Percentiles rank a stretch among this genome's conserved stretches.
Conservation (phyloP, 2,329 filamentous ascomycete genomes). For the Trichoderma atrobrunneum region DNA sequence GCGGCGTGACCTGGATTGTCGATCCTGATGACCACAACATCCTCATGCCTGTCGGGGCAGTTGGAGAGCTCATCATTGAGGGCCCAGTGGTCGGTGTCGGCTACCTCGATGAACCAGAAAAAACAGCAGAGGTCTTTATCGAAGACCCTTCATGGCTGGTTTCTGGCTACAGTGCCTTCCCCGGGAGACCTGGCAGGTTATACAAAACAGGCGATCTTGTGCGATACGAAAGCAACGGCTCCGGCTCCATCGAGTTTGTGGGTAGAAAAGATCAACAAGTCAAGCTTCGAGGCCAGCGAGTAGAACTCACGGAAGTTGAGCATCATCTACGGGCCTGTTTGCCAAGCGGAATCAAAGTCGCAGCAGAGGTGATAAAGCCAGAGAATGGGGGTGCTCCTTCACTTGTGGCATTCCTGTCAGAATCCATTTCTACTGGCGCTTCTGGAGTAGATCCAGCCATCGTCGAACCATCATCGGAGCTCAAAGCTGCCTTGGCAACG, state of each 20-base stretch:
- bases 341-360: constrained; percentile 42
- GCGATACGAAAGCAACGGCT: constrained; percentile 50
- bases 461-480: constrained; percentile 33
- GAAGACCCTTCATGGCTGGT: constrained; percentile 52
- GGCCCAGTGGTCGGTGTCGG: constrained; percentile 61
- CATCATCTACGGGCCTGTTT: constrained; percentile 47
- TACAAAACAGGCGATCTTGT: constrained; percentile 63
- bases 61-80: constrained; percentile 54
- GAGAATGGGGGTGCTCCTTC: constrained; percentile 40
- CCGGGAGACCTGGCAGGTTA: constrained; percentile 44
- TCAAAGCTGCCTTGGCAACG: constrained; percentile 30
- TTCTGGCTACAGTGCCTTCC: constrained; percentile 33
- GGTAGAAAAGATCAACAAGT: constrained; percentile 67
- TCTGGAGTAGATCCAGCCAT: constrained; percentile 25
- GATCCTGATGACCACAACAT: constrained; percentile 46
- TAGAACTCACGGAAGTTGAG: constrained; percentile 58
- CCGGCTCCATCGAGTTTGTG: constrained; percentile 54
- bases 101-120: constrained; percentile 57
- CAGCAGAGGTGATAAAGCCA: constrained; percentile 49
- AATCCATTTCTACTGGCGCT: constrained; percentile 19
- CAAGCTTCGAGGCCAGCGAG: constrained; percentile 63
- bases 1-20: constrained; percentile 51
- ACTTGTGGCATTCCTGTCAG: constrained; percentile 45
- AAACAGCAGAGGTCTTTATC: constrained; percentile 58
- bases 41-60: constrained; percentile 46